Percentiles rank a stretch among this genome's conserved stretches.
Evolutionary conservation across 768 basidiomycete genomes (phyloP).

Genomic region (Mycena belliarum): DNA sequence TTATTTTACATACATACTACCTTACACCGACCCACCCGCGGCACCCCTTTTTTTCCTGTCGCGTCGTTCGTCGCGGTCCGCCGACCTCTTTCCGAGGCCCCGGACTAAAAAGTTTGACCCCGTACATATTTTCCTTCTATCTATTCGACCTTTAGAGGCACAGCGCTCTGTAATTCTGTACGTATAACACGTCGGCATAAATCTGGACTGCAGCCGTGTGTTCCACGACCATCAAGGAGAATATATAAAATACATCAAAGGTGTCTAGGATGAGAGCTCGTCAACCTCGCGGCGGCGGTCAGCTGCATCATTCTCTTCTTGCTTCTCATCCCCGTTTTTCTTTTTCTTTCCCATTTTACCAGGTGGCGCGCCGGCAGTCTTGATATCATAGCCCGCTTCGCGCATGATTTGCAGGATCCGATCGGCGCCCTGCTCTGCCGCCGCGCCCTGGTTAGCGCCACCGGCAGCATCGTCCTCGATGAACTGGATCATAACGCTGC

Average conservation of each 20-base stretch:
- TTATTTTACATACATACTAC: conserved; percentile 16
- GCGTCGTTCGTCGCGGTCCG: conserved; percentile 4
- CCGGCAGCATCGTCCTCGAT: conserved; percentile 40
- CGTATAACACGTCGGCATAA: neutral
- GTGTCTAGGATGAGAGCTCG: conserved; percentile 15
- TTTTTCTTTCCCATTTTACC: conserved; percentile 27
- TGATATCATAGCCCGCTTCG: conserved; percentile 54
- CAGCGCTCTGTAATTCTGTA: conserved; percentile 20
- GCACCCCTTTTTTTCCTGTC: neutral
- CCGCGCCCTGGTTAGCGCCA: conserved; percentile 20
- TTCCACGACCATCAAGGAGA: conserved; percentile 13
- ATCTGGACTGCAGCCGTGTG: neutral
- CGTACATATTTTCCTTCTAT: conserved; percentile 15
- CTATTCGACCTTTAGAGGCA: conserved; percentile 16
- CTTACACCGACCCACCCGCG: conserved; percentile 7
- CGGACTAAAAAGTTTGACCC: conserved; percentile 9
- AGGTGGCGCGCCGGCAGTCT: conserved; percentile 25
- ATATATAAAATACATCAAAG: conserved; percentile 9
- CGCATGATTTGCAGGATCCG: conserved; percentile 52
- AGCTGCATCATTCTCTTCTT: conserved; percentile 32
- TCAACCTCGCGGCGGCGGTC: conserved; percentile 21
- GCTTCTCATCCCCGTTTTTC: conserved; percentile 29
- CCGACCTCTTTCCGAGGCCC: conserved; percentile 1
- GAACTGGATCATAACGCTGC: conserved; percentile 44
- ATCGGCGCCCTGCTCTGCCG: conserved; percentile 34